A percentile compares a stretch with the other conserved stretches of the same genome.
These are phyloP conservation scores for Pseudognaphalium luteoalbum DNA, from an alignment of 129 eudicot species.

Conservation along the genomic window DNA sequence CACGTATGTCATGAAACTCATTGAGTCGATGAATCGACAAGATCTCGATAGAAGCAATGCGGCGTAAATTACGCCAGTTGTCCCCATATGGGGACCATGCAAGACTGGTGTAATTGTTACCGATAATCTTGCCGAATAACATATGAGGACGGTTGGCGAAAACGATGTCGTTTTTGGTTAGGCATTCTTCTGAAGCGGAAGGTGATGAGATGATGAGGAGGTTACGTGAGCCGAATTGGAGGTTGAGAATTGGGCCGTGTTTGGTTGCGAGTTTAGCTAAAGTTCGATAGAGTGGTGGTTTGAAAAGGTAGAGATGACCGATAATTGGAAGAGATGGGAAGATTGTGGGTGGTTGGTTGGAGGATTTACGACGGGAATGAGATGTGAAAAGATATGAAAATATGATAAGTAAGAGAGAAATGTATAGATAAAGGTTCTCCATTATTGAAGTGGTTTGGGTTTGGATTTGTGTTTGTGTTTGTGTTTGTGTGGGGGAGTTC, in stretches of 20 bases:
- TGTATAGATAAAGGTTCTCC: conserved; percentile 24
- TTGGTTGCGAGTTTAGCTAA: conserved; percentile 28
- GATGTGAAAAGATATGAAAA: conserved; percentile 25
- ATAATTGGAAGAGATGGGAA: conserved; percentile 39
- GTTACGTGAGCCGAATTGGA: conserved; percentile 39
- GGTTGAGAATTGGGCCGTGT: conserved; percentile 42
- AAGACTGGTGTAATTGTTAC: conserved; percentile 36
- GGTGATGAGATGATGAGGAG: conserved; percentile 45
- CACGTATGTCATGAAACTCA: conserved; percentile 25
- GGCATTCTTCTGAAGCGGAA: conserved; percentile 49
- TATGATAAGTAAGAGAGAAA: conserved; percentile 20
- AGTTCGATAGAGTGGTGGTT: conserved; percentile 37
- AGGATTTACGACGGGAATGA: conserved; percentile 23
- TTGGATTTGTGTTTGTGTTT: conserved; percentile 13
- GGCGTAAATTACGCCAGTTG: conserved; percentile 47
- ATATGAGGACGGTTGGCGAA: conserved; percentile 55
- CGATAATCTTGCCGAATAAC: conserved; percentile 37
- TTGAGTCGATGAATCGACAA: conserved; percentile 35
- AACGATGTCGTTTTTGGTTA: conserved; percentile 46
- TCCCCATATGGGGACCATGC: conserved; percentile 37
- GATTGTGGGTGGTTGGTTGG: conserved; percentile 45
- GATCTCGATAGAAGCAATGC: conserved; percentile 32
- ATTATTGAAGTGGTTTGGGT: conserved; percentile 19
- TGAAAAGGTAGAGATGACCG: conserved; percentile 50
- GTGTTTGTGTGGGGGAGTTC: conserved; percentile 3